phyloP scores from a whole-genome alignment of 768 basidiomycete species.

The Tulasnella sp. region DNA sequence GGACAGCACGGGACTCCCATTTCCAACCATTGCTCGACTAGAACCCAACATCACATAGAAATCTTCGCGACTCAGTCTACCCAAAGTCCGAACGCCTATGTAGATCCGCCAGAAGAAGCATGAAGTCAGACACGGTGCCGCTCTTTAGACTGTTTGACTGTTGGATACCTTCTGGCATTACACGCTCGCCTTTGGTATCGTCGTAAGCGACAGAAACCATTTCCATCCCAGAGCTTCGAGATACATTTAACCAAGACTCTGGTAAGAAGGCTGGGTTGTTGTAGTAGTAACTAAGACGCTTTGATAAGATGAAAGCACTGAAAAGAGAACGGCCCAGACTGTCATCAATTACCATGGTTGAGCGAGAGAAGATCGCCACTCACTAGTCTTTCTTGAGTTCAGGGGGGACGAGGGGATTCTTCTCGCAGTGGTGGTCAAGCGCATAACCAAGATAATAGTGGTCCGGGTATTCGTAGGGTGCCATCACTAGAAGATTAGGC shows the following conservation, averaged over 20 bases:
- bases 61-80: not conserved
- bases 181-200: not conserved
- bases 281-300: constrained; percentile 6
- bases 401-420: constrained; percentile 4
- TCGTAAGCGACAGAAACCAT: constrained; percentile 4
- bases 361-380: not conserved
- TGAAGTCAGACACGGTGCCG: no score
- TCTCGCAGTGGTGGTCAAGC: constrained; percentile 8
- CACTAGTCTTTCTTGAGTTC: constrained; percentile 11
- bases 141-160: not conserved
- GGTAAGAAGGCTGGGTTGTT: constrained; percentile 1
- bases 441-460: constrained; percentile 22
- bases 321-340: not conserved
- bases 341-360: no score
- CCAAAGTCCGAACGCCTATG: not conserved
- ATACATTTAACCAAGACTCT: not conserved
- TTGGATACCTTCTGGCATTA: constrained; percentile 10
- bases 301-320: constrained; percentile 19
- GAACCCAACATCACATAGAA: constrained; percentile 10
- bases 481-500: not conserved
- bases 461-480: constrained; percentile 13
- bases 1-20: constrained; percentile 29
- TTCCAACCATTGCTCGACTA: constrained; percentile 27
- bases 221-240: not conserved
- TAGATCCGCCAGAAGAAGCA: not conserved